Evolutionary conservation across 305 asterid species (phyloP), one percentile per base, ranked within the genome.

Genomic region (Galium porrigens): DNA sequence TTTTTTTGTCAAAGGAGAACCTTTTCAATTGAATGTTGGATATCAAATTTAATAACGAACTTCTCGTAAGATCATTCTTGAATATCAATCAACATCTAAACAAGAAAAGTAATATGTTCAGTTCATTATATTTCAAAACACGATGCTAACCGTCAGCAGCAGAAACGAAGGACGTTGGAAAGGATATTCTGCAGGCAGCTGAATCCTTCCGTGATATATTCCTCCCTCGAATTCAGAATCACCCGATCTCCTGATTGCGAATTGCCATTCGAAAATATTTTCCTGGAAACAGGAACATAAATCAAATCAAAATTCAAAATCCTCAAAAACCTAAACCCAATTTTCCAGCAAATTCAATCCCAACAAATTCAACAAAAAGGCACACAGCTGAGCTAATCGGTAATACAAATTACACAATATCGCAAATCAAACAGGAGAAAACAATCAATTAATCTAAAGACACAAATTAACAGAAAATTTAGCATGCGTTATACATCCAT

Each of bases 161-260:
- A 85, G 73, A 70, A 88, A 90, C 5, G 97, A 86, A 71, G 97
- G 97, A 8, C 96, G 97, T 79, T 88, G 86, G 71, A 86, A 84
- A 62, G 96, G 97, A 81, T 88, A 90, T 63, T 90, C 95, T 30
- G 94, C 80, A 52, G 96, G 97, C 69, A 90, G 78, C 77, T 88
- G 95, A 77, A 91, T 91, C 60, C 96, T 78, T 29, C 98, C 98
- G 68, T 91, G 96, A 73, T 82, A 91, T 70, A 91, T 81, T 32
- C 96, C 96, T 71, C 96, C 95, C 76, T 88, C 95, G 60, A 91
- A 91, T 73, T 88, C 96, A 0, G 96, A 63, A 70, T 88, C 96
- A 53, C 76, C 42, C 0, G 95, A 94, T 15, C 98, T 96, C 77
- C 90, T 82, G 55, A 91, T 84, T 20, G 95, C 96, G 72, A 91